Conservation (phyloP, 495 filamentous ascomycete genomes). For the Penicillium angulare region DNA sequence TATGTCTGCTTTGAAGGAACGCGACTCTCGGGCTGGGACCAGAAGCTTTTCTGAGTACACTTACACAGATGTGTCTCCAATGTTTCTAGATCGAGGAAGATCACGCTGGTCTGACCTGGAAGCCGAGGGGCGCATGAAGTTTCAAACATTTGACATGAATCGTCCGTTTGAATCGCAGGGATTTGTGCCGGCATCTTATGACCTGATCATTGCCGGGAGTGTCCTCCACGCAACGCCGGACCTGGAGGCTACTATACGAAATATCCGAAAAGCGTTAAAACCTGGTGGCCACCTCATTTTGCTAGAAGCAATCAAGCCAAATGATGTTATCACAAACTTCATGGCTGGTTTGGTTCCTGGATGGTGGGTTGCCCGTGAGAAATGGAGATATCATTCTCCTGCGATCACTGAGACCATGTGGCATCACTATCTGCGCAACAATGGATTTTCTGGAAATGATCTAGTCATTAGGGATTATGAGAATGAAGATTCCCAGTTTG, state of each 20-base stretch:
- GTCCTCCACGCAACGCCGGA: background rate
- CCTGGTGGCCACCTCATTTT: constrained; percentile 26
- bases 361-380: constrained; percentile 25
- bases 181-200: background rate
- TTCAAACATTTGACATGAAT: background rate
- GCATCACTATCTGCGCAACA: constrained; percentile 32
- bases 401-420: constrained; percentile 22
- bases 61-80: background rate
- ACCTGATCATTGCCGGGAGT: background rate
- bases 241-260: background rate
- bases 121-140: background rate
- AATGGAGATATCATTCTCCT: constrained; percentile 12
- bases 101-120: background rate
- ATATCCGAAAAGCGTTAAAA: background rate
- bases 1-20: background rate
- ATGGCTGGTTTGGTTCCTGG: constrained; percentile 18
- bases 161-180: background rate
- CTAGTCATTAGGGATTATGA: constrained; percentile 3
- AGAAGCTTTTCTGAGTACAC: background rate
- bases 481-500: background rate
- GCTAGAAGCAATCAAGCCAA: constrained; percentile 39
- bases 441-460: constrained; percentile 50
- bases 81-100: background rate
- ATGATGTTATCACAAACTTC: constrained; percentile 18
- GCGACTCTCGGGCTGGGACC: background rate